Evolutionary conservation across 257 asterid species (phyloP), one percentile per base, ranked within the genome.

Genomic region (Rehmannia glutinosa): DNA sequence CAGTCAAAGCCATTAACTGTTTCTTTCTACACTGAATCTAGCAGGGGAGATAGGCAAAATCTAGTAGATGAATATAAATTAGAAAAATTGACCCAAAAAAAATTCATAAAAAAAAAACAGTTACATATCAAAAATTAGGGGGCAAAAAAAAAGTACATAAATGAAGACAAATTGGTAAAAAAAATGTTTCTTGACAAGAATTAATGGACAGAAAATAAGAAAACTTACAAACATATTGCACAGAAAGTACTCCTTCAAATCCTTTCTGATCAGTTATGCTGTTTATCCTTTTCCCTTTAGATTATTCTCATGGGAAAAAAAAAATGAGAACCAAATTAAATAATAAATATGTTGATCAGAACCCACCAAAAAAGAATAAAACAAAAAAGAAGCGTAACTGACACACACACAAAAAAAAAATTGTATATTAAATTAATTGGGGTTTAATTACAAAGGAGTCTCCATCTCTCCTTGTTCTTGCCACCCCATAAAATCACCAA

Each of bases 401-500:
- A 49, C 13, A 49, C 3, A 50, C 32, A 50, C 27, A 50, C 27
- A 50, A 24, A 20, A 50, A 20, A 19, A 6, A 35, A 1, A 27
- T n/a, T 17, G 39, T 12, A 13, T 8, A 16, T 3, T 17, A 19
- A 71, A 45, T 61, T 1, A 55, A 32, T 5, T 4, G 71, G 46
- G 59, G 53, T n/a, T 58, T 54, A 30, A 32, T 68, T 74, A 75
- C 68, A 75, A 70, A 46, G n/a, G 3, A 23, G 63, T 23, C 25
- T 16, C 70, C 58, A 66, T 53, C 51, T 50, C 50, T 68, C 42
- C 74, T 72, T 70, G 64, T 53, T 70, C 30, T 67, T 80, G 80
- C 70, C 84, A 69, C 66, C 79, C 77, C 71, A 56, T 33, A 69
- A 54, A 57, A 20, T 63, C 43, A 55, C 55, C 72, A 66, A 76